A percentile compares a stretch with the other conserved stretches of the same genome.
phyloP scores from a whole-genome alignment of 129 eudicot genomes.

The Pittosporum tobira region DNA sequence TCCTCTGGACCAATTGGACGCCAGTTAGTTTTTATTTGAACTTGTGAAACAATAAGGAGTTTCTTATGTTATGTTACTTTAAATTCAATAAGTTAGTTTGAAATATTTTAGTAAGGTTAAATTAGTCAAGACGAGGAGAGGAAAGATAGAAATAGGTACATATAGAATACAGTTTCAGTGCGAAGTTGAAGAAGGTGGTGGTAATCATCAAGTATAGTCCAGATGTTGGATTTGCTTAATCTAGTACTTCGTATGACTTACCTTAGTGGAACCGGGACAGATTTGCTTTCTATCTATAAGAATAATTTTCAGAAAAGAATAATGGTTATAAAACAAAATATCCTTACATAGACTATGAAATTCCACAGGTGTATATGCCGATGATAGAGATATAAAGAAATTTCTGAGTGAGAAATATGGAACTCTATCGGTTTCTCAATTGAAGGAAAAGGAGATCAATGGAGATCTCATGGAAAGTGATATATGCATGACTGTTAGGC shows the following conservation, averaged over 20 bases:
- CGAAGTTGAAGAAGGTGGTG: no score
- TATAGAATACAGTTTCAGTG: no score
- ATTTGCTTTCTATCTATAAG: background rate
- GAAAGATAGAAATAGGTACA: background rate
- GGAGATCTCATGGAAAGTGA: constrained; percentile 73
- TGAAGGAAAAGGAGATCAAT: constrained; percentile 44
- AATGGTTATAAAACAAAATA: background rate
- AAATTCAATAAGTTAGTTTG: no score
- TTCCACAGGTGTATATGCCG: constrained; percentile 75
- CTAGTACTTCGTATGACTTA: background rate
- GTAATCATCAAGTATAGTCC: no score
- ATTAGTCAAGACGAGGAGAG: background rate
- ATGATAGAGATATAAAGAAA: constrained; percentile 53
- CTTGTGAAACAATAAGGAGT: background rate
- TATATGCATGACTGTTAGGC: constrained; percentile 66
- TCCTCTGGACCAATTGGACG: no score
- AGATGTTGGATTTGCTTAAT: no score
- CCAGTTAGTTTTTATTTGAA: no score
- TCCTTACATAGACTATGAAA: background rate
- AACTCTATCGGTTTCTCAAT: constrained; percentile 36
- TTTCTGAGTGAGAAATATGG: constrained; percentile 64
- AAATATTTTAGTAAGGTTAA: no score
- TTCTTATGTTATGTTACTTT: no score
- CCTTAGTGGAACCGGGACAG: background rate
- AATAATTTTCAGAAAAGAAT: background rate